Evolutionary conservation across 2,329 filamentous ascomycete species (phyloP).

Genomic region (Claviceps cyperi): DNA sequence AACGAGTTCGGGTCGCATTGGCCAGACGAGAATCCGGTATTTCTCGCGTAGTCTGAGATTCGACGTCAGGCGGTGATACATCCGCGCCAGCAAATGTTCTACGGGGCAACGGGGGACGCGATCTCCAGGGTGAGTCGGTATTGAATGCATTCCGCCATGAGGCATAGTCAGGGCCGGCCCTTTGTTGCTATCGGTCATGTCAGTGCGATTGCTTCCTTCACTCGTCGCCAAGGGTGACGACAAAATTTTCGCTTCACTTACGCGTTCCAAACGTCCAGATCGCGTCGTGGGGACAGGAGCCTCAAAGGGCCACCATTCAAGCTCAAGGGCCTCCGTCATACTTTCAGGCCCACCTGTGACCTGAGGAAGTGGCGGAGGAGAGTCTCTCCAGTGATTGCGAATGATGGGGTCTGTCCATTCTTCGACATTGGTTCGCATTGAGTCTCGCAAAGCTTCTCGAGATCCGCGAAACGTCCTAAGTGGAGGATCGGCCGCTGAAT

Average conservation of each 20-base stretch:
- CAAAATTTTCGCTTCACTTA: not conserved
- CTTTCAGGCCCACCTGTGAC: constrained; percentile 5
- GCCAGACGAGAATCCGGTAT: not conserved
- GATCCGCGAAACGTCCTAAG: constrained; percentile 1
- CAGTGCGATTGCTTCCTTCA: not conserved
- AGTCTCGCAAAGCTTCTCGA: constrained; percentile 5
- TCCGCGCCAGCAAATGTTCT: not conserved
- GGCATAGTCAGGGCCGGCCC: not conserved
- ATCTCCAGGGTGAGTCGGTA: not conserved
- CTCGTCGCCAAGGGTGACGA: not conserved
- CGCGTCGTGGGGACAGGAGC: not conserved
- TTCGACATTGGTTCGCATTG: constrained; percentile 14
- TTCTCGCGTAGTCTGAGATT: not conserved
- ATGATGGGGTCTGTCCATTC: constrained; percentile 15
- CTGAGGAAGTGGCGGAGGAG: not conserved
- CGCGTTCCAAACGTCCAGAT: not conserved
- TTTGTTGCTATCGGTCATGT: not conserved
- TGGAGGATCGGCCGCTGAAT: not conserved
- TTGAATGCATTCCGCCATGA: not conserved
- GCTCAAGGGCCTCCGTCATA: constrained; percentile 6
- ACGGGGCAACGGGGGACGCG: not conserved
- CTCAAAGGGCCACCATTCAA: constrained; percentile 15
- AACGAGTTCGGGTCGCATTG: not conserved
- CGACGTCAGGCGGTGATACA: not conserved
- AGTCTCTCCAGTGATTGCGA: constrained; percentile 8